Evolutionary conservation across 2,329 filamentous ascomycete genomes (phyloP).

Genomic region (Karstenula rhodostoma): DNA sequence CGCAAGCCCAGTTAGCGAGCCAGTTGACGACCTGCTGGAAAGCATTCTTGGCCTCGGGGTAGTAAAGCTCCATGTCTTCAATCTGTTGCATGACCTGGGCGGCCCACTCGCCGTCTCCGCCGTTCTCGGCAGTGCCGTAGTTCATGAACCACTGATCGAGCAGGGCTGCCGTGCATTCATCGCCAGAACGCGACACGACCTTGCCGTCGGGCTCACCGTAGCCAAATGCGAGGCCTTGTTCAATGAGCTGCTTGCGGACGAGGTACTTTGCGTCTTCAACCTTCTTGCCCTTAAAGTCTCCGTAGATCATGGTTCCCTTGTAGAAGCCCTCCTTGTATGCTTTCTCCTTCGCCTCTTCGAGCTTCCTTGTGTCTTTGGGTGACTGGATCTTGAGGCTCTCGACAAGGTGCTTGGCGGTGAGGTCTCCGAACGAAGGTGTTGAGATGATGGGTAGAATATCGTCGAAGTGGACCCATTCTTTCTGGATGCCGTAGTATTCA

Average conservation of each 20-base stretch:
- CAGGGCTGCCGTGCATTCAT: conserved; percentile 91
- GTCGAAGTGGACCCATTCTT: conserved; percentile 87
- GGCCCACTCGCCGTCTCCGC: conserved; percentile 81
- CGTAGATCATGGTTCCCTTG: conserved; percentile 87
- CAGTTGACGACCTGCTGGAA: conserved; percentile 89
- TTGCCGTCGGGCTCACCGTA: conserved; percentile 92
- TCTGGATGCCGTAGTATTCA: conserved; percentile 91
- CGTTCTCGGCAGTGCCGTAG: conserved; percentile 73
- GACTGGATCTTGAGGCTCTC: conserved; percentile 96
- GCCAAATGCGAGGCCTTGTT: conserved; percentile 80
- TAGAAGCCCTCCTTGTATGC: conserved; percentile 99
- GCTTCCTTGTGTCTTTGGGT: conserved; percentile 89
- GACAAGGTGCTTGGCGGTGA: conserved; percentile 82
- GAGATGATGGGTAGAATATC: conserved; percentile 80
- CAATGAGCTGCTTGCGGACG: conserved; percentile 79
- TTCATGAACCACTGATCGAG: conserved; percentile 99
- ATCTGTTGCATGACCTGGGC: conserved; percentile 62
- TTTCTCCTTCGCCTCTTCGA: conserved; percentile 92
- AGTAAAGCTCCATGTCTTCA: conserved; percentile 77
- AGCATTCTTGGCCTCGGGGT: conserved; percentile 61
- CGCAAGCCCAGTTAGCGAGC: conserved; percentile 88
- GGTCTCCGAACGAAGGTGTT: conserved; percentile 85
- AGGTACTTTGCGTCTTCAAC: conserved; percentile 89
- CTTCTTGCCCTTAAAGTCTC: conserved; percentile 85
- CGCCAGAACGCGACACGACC: conserved; percentile 87